Percentiles rank a stretch among this genome's conserved stretches.
These are phyloP conservation scores for Macadamia tetraphylla DNA, from an alignment of 164 flowering plant genomes.

Conservation along the genomic window DNA sequence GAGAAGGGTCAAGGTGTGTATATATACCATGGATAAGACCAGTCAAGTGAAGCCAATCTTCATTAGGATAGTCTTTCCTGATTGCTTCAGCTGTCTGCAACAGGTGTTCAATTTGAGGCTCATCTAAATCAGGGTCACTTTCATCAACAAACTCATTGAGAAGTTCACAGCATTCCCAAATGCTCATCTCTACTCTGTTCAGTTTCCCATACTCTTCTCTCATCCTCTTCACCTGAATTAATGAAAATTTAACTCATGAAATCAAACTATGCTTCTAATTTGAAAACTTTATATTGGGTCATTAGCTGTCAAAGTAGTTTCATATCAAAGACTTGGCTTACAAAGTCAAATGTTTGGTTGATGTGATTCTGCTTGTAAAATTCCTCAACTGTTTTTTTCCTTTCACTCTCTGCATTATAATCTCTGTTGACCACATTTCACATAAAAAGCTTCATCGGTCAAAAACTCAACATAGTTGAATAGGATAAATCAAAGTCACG, in stretches of 20 bases:
- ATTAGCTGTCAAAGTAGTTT: not conserved
- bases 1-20: no score
- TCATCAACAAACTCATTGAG: constrained; percentile 43
- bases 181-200: constrained; percentile 48
- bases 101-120: constrained; percentile 64
- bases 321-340: constrained; percentile 16
- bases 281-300: not conserved
- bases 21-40: constrained; percentile 54
- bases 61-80: constrained; percentile 55
- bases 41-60: constrained; percentile 69
- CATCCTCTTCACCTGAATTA: constrained; percentile 32
- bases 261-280: not conserved
- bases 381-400: constrained; percentile 36
- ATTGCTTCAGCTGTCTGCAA: constrained; percentile 66
- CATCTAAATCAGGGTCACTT: constrained; percentile 43
- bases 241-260: not conserved
- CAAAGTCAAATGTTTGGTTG: constrained; percentile 45
- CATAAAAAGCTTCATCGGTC: not conserved
- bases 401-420: constrained; percentile 34
- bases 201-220: constrained; percentile 36
- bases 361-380: constrained; percentile 39
- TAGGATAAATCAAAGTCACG: no score
- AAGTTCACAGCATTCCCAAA: constrained; percentile 75
- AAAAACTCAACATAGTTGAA: no score
- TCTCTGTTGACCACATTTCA: constrained; percentile 26